Percentiles rank a stretch among this genome's conserved stretches.
Conservation (phyloP, 805 yeast genomes). For the Phaffomyces thermotolerans region DNA sequence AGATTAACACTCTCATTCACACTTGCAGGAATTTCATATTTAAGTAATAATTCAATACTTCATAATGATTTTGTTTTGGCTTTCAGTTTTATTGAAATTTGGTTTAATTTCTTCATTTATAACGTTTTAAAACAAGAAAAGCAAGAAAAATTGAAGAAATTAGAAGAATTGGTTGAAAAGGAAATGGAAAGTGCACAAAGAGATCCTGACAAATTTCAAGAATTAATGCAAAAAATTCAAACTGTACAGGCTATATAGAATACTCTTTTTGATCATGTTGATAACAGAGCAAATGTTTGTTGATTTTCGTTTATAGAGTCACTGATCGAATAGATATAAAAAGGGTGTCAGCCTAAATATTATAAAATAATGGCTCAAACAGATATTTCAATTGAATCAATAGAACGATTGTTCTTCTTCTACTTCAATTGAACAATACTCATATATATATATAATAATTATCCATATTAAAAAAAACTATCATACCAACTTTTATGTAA, state of each 20-base stretch:
- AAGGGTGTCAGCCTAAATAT: too few relatives aligned
- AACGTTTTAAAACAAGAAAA: slow-evolving; percentile 53
- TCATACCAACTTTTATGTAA: slow-evolving; percentile 28
- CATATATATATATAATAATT: neutral
- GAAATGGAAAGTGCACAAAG: slow-evolving; percentile 15
- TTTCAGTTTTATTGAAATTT: slow-evolving; percentile 53
- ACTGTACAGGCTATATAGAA: slow-evolving; percentile 9
- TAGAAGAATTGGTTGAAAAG: slow-evolving; percentile 27
- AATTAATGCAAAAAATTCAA: slow-evolving; percentile 11
- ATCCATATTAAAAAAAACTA: neutral
- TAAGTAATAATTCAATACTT: slow-evolving; percentile 34
- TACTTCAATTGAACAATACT: neutral
- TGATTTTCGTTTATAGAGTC: too few relatives aligned
- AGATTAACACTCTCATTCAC: slow-evolving; percentile 45
- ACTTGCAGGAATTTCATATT: slow-evolving; percentile 42
- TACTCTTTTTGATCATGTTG: too few relatives aligned
- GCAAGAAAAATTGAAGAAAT: slow-evolving; percentile 38
- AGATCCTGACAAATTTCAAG: slow-evolving; percentile 12
- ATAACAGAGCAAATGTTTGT: too few relatives aligned
- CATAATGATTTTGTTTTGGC: slow-evolving; percentile 58
- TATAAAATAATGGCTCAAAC: too few relatives aligned
- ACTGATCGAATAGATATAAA: too few relatives aligned
- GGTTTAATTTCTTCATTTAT: slow-evolving; percentile 60
- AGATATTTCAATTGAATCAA: too few relatives aligned
- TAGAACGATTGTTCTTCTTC: too few relatives aligned